Evolutionary conservation across 2,329 filamentous ascomycete genomes (phyloP).

Genomic region (Trichoderma asperellum): DNA sequence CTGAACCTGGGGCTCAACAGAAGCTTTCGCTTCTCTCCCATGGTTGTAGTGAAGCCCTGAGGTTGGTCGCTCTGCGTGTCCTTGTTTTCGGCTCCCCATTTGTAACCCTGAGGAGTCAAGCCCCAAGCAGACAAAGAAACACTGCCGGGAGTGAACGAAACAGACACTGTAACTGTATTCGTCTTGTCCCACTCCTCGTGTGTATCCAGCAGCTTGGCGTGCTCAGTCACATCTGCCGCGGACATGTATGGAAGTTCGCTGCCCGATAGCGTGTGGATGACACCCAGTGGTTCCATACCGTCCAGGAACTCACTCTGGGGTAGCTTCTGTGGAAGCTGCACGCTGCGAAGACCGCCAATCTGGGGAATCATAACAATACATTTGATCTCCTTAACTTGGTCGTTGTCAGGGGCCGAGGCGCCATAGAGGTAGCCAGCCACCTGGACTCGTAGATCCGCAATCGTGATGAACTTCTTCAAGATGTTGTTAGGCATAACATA

Average conservation of each 20-base stretch:
- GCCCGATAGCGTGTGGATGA: conserved; percentile 94
- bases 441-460: conserved; percentile 93
- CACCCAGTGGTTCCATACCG: conserved; percentile 83
- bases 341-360: conserved; percentile 88
- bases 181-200: conserved; percentile 71
- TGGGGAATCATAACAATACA: conserved; percentile 98
- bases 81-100: conserved; percentile 96
- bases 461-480: conserved; percentile 96
- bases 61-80: conserved; percentile 92
- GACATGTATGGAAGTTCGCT: conserved; percentile 98
- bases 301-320: conserved; percentile 91
- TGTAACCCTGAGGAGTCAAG: conserved; percentile 88
- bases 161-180: conserved; percentile 91
- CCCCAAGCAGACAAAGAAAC: conserved; percentile 94
- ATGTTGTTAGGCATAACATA: conserved; percentile 99
- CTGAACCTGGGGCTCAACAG: conserved; percentile 90
- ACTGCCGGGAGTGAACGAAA: conserved; percentile 94
- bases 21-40: conserved; percentile 95
- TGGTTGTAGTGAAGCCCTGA: conserved; percentile 85
- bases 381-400: conserved; percentile 94
- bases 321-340: conserved; percentile 86
- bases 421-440: conserved; percentile 96
- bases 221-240: conserved; percentile 89
- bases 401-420: conserved; percentile 87
- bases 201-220: conserved; percentile 83